Evolutionary conservation across 2,329 filamentous ascomycete genomes (phyloP).

Genomic region (Podosphaera xanthii): DNA sequence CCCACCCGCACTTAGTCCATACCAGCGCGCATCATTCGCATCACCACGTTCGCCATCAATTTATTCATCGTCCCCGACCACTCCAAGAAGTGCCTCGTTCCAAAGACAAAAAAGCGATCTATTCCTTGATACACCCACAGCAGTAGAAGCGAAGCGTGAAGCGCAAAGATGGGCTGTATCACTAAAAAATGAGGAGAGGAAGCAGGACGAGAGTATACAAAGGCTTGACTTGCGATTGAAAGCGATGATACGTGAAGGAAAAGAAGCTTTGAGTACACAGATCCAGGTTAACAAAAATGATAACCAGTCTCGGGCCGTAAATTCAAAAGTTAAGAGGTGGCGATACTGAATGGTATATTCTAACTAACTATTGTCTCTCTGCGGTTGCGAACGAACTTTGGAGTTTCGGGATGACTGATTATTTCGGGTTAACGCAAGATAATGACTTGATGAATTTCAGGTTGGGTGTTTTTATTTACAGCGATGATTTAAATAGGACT

Average conservation of each 20-base stretch:
- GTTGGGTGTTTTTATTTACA: too few relatives aligned
- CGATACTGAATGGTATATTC: constrained; percentile 13
- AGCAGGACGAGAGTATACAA: constrained; percentile 57
- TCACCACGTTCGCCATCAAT: constrained; percentile 19
- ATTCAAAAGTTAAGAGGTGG: constrained; percentile 18
- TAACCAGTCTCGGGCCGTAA: constrained; percentile 3
- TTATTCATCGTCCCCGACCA: background rate
- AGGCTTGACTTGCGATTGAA: constrained; percentile 59
- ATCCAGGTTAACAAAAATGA: constrained; percentile 13
- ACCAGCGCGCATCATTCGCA: constrained; percentile 30
- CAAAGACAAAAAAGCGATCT: background rate
- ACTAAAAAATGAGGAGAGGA: constrained; percentile 48
- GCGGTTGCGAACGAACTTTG: too few relatives aligned
- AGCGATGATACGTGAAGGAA: constrained; percentile 74
- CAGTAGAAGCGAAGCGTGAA: constrained; percentile 49
- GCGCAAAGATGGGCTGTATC: constrained; percentile 52
- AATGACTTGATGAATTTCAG: too few relatives aligned
- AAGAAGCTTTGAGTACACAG: constrained; percentile 59
- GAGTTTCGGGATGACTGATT: too few relatives aligned
- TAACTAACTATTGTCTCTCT: too few relatives aligned
- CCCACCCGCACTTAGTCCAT: constrained; percentile 20
- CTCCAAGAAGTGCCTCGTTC: background rate
- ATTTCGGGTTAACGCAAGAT: too few relatives aligned
- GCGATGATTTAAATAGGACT: too few relatives aligned
- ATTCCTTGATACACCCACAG: constrained; percentile 14